These are phyloP conservation scores for Aureobasidium sp. DNA, from an alignment of 2,329 filamentous ascomycete species.

Conservation along the genomic window DNA sequence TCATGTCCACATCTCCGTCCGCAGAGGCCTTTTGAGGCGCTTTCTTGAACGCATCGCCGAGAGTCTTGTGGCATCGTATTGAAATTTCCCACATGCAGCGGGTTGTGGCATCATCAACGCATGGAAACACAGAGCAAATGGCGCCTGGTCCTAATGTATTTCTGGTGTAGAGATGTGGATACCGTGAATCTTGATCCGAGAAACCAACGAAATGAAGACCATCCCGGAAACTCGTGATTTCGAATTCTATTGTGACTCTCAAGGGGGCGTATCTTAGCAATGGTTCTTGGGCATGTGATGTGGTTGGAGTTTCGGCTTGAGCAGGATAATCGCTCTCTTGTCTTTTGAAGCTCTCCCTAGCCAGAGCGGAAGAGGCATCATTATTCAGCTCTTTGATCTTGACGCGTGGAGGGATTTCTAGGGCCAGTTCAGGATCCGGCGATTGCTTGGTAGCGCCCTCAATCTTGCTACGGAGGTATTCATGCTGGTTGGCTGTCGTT, in stretches of 20 bases:
- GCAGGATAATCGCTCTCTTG: slow-evolving; percentile 25
- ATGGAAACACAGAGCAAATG: slow-evolving; percentile 84
- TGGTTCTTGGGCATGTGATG: slow-evolving; percentile 24
- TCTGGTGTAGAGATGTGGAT: slow-evolving; percentile 85
- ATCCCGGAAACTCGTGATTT: slow-evolving; percentile 67
- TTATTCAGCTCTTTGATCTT: slow-evolving; percentile 55
- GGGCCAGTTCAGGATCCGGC: slow-evolving; percentile 50
- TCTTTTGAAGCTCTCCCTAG: slow-evolving; percentile 29
- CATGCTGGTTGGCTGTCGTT: slow-evolving; percentile 65
- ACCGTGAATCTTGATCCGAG: slow-evolving; percentile 69
- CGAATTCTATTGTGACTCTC: slow-evolving; percentile 67
- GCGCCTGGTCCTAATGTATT: slow-evolving; percentile 72
- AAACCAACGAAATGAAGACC: slow-evolving; percentile 88
- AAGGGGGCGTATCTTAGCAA: slow-evolving; percentile 50
- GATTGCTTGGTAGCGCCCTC: slow-evolving; percentile 48
- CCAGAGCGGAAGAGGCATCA: slow-evolving; percentile 35
- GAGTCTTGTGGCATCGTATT: slow-evolving; percentile 75
- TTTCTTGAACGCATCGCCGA: slow-evolving; percentile 63
- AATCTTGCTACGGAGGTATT: slow-evolving; percentile 64
- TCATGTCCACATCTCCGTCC: slow-evolving; percentile 32
- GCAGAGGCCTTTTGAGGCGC: slow-evolving; percentile 19
- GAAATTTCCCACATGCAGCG: slow-evolving; percentile 83
- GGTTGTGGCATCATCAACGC: slow-evolving; percentile 76
- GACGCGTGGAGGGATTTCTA: slow-evolving; percentile 54
- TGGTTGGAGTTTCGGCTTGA: slow-evolving; percentile 25